Evolutionary conservation across 148 eudicot species (phyloP), one percentile per base, ranked within the genome.

Genomic region (Pouteria glomerata): DNA sequence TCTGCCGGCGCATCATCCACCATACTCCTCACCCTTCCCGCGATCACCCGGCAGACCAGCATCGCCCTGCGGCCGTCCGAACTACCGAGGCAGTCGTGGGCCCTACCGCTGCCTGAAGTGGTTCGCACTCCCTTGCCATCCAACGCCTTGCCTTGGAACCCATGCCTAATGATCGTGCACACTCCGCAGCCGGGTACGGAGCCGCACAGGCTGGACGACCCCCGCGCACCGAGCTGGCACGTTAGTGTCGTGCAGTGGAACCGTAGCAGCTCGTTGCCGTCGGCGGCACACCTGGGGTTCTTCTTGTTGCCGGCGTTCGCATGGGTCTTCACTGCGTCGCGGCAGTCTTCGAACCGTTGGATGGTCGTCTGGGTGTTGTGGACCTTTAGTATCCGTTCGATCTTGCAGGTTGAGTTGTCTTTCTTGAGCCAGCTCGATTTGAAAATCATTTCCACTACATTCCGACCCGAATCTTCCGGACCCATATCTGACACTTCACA

Each of bases 391-490:
- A 94, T 94, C 81, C 98, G 89, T 83, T 94, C 97, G 83, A 94
- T 89, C 80, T 86, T 88, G 81, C 89, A 88, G 18, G 91, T 82
- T 2, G 90, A 85, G 33, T 78, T 82, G 69, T 91, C 96, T 78
- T 81, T 94, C 39, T 91, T 94, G 19, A 86, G 80, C 98, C 98
- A 91, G 37, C 98, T 94, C 50, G 98, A 94, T 73, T 94, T 94
- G 91, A 94, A 94, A 72, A 91, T 91, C 75, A 94, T 94, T 64
- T 94, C 98, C 57, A 94, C 98, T 63, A 94, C 89, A 73, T 91
- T 94, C 8, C 98, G 86, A 57, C 98, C 96, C 68, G 98, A 91
- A 77, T 94, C 98, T 11, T 94, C 96, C 15, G 90, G 86, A 11
- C 91, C 97, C 57, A 94, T 77, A 85, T 94, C 98, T 71, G 91